Conservation (phyloP, 768 basidiomycete species). For the Daedalea quercina region DNA sequence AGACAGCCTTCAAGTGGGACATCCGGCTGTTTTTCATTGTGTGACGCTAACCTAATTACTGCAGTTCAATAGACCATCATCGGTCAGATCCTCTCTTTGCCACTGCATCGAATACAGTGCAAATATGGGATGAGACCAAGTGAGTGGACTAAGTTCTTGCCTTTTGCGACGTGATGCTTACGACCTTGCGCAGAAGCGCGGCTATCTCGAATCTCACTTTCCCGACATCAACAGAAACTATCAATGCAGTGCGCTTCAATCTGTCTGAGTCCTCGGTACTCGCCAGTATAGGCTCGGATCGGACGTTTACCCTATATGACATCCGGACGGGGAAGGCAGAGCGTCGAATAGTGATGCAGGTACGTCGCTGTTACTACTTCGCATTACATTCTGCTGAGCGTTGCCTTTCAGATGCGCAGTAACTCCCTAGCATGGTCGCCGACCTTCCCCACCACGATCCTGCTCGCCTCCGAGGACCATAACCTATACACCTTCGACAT, state of each 20-base stretch:
- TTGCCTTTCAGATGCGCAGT: constrained; percentile 58
- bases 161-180: not conserved
- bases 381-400: not conserved
- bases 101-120: constrained; percentile 87
- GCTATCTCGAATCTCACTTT: constrained; percentile 85
- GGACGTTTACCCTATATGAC: constrained; percentile 95
- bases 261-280: constrained; percentile 89
- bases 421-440: constrained; percentile 95
- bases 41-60: constrained; percentile 1
- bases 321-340: constrained; percentile 96
- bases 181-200: constrained; percentile 48
- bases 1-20: constrained; percentile 84
- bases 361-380: constrained; percentile 21
- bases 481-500: constrained; percentile 98
- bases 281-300: constrained; percentile 91
- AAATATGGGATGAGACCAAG: constrained; percentile 98
- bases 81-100: constrained; percentile 85
- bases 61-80: constrained; percentile 92
- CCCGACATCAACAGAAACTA: constrained; percentile 82
- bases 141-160: constrained; percentile 27
- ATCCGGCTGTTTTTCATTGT: not conserved
- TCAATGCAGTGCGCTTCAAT: constrained; percentile 87
- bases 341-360: constrained; percentile 85
- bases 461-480: constrained; percentile 98
- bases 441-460: constrained; percentile 83